Percentiles rank a stretch among this genome's conserved stretches.
phyloP scores from a whole-genome alignment of 2,329 filamentous ascomycete genomes.

The Fusarium sp. region DNA sequence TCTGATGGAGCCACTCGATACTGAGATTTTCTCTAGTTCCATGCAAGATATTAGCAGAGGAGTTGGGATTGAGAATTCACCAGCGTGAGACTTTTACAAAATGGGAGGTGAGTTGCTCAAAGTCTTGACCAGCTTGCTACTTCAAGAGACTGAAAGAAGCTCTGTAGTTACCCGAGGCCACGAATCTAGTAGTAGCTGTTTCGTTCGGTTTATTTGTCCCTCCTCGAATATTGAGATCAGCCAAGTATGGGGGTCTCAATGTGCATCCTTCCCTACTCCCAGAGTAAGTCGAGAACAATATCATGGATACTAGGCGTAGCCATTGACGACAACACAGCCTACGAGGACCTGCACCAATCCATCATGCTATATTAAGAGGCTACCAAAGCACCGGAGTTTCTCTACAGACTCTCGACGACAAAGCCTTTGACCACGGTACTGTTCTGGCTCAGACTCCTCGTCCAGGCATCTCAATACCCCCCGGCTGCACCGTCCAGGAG shows the following conservation, averaged over 20 bases:
- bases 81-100: slow-evolving; percentile 84
- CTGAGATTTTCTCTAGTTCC: slow-evolving; percentile 68
- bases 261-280: slow-evolving; percentile 93
- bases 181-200: slow-evolving; percentile 89
- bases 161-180: slow-evolving; percentile 66
- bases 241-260: slow-evolving; percentile 90
- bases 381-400: slow-evolving; percentile 77
- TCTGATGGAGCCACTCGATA: not conserved
- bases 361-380: slow-evolving; percentile 80
- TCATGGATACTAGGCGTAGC: not conserved
- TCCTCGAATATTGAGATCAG: slow-evolving; percentile 74
- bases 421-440: slow-evolving; percentile 81
- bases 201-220: slow-evolving; percentile 96
- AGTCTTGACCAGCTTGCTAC: not conserved
- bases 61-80: slow-evolving; percentile 76
- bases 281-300: slow-evolving; percentile 64
- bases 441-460: slow-evolving; percentile 77
- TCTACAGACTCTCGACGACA: slow-evolving; percentile 85
- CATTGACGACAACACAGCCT: slow-evolving; percentile 64
- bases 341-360: slow-evolving; percentile 86
- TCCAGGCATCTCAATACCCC: slow-evolving; percentile 66
- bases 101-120: slow-evolving; percentile 75
- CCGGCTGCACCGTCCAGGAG: slow-evolving; percentile 57
- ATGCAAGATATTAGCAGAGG: slow-evolving; percentile 73
- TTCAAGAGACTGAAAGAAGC: slow-evolving; percentile 8